Evolutionary conservation across 2,329 filamentous ascomycete genomes (phyloP).

Genomic region (Cryphonectria carpinicola): DNA sequence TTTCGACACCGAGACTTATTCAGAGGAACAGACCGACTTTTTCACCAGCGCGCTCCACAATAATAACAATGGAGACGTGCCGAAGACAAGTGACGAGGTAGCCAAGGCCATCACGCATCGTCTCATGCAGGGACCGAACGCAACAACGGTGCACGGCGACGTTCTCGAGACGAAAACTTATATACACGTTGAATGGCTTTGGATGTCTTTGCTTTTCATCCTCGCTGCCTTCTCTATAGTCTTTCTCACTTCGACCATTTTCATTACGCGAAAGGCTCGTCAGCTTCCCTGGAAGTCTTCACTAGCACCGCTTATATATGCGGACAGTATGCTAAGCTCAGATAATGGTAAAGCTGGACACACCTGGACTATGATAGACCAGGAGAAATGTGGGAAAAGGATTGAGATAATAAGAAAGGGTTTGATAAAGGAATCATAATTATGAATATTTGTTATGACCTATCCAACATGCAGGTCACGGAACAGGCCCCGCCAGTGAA

Average conservation of each 20-base stretch:
- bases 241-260: neutral
- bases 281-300: neutral
- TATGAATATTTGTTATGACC: too few species aligned
- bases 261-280: neutral
- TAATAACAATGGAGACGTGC: neutral
- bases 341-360: neutral
- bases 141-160: neutral
- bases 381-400: neutral
- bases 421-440: neutral
- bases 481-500: too few species aligned
- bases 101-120: neutral
- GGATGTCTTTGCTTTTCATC: neutral
- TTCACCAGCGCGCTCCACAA: neutral
- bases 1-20: neutral
- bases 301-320: neutral
- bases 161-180: neutral
- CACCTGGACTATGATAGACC: too few species aligned
- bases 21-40: neutral
- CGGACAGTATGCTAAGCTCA: constrained; percentile 14
- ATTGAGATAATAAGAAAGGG: neutral
- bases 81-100: neutral
- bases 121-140: neutral
- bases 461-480: too few species aligned
- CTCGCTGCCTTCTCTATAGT: neutral
- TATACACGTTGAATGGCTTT: neutral